Conservation (phyloP, 2,329 filamentous ascomycete genomes). For the Gliomastix tumulicola region DNA sequence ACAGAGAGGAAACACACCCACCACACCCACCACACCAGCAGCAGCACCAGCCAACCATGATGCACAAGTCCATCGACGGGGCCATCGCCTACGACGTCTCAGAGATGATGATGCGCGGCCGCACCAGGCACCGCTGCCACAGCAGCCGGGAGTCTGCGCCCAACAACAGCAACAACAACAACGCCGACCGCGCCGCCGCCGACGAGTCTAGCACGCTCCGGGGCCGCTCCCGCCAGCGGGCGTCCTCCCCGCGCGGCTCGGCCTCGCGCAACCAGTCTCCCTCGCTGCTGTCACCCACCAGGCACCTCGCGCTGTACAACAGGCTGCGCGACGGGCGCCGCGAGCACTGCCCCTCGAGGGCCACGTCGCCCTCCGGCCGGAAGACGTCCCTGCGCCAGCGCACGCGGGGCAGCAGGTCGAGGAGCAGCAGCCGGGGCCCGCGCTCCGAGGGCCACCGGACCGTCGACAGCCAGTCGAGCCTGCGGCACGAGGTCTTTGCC, state of each 20-base stretch:
- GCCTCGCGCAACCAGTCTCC: conserved; percentile 23
- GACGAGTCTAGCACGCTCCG: conserved; percentile 35
- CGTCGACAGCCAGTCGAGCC: conserved; percentile 19
- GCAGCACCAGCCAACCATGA: background rate
- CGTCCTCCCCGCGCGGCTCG: conserved; percentile 23
- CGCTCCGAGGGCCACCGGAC: conserved; percentile 14
- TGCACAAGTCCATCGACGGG: conserved; percentile 1
- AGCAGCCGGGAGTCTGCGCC: no score
- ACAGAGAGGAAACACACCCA: no score
- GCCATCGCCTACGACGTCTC: conserved; percentile 1
- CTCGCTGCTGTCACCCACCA: conserved; percentile 28
- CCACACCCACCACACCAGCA: no score
- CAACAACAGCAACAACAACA: background rate
- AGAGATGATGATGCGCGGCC: conserved; percentile 21
- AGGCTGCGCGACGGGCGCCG: conserved; percentile 30
- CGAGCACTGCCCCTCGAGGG: conserved; percentile 35
- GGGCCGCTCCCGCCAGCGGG: conserved; percentile 30
- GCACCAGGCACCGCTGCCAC: conserved; percentile 30
- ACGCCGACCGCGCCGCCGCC: conserved; percentile 4
- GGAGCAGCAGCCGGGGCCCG: conserved; percentile 28
- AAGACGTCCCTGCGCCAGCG: conserved; percentile 16
- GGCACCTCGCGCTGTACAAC: conserved; percentile 31
- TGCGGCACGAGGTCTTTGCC: conserved; percentile 25
- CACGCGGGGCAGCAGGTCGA: conserved; percentile 28
- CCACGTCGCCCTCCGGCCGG: conserved; percentile 24